Conservation (phyloP, 441 rosid genomes). For the Erysimum cheiri region DNA sequence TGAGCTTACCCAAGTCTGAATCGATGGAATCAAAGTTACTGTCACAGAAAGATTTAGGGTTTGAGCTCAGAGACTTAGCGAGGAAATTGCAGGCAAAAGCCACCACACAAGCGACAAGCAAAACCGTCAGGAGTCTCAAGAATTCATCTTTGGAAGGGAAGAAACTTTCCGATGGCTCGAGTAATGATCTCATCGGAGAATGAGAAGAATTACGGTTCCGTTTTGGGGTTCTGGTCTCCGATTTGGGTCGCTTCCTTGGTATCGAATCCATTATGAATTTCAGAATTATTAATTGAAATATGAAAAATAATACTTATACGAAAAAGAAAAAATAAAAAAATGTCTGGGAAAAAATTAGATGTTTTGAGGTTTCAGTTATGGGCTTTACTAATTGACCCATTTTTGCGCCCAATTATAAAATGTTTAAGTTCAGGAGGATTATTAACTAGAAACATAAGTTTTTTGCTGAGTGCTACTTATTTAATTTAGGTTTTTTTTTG, state of each 20-base stretch:
- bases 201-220: constrained; percentile 43
- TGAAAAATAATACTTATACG: not conserved
- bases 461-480: too few species aligned
- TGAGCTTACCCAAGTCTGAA: constrained; percentile 55
- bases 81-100: constrained; percentile 66
- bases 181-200: constrained; percentile 42
- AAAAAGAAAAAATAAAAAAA: too few species aligned
- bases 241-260: constrained; percentile 54
- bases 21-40: constrained; percentile 47
- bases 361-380: not conserved
- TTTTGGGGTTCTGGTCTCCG: constrained; percentile 38
- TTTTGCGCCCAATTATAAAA: too few species aligned
- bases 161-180: constrained; percentile 68
- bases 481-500: too few species aligned
- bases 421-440: too few species aligned
- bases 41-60: constrained; percentile 68
- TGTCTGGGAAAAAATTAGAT: not conserved
- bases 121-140: constrained; percentile 53
- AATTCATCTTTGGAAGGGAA: constrained; percentile 76
- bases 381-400: too few species aligned
- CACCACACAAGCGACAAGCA: constrained; percentile 67
- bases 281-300: constrained; percentile 26
- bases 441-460: too few species aligned
- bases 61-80: constrained; percentile 44
- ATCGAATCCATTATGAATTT: constrained; percentile 61